Evolutionary conservation across 2,329 filamentous ascomycete species (phyloP).

Genomic region (Fusarium acutatum): DNA sequence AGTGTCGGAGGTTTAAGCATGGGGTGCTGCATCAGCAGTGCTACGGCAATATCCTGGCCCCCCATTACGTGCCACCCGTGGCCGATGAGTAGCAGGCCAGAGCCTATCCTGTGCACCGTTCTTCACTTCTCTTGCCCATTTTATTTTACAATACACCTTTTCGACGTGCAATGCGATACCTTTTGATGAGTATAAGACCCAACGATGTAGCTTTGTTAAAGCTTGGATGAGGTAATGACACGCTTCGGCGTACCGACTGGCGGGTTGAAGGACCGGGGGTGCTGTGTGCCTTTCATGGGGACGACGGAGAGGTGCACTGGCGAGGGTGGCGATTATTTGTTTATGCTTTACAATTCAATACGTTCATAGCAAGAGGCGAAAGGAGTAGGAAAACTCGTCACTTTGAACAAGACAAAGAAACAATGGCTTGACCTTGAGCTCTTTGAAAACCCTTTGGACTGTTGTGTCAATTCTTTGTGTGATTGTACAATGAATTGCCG

Average conservation of each 20-base stretch:
- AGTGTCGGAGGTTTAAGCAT: constrained; percentile 26
- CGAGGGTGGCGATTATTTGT: constrained; percentile 32
- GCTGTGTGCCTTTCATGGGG: background rate
- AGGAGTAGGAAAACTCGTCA: constrained; percentile 45
- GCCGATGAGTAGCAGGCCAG: constrained; percentile 15
- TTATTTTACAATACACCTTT: constrained; percentile 45
- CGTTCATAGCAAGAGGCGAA: constrained; percentile 49
- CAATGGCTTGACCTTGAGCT: constrained; percentile 12
- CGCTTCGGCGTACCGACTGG: constrained; percentile 32
- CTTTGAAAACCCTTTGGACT: background rate
- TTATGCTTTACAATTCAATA: constrained; percentile 41
- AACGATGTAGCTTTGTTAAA: constrained; percentile 28
- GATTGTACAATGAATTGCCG: background rate
- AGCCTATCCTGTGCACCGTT: constrained; percentile 11
- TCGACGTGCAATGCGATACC: constrained; percentile 42
- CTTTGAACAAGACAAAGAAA: constrained; percentile 38
- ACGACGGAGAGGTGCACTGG: constrained; percentile 25
- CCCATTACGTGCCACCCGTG: constrained; percentile 23
- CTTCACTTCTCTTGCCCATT: constrained; percentile 47
- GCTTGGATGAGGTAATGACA: constrained; percentile 33
- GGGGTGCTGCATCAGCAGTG: constrained; percentile 24
- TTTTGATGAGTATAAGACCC: constrained; percentile 41
- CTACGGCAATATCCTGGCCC: constrained; percentile 30
- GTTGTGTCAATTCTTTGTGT: background rate
- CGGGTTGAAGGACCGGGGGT: constrained; percentile 27